phyloP scores from a whole-genome alignment of 371 early-diverging fungal genomes.

The Zancudomyces culisetae region DNA sequence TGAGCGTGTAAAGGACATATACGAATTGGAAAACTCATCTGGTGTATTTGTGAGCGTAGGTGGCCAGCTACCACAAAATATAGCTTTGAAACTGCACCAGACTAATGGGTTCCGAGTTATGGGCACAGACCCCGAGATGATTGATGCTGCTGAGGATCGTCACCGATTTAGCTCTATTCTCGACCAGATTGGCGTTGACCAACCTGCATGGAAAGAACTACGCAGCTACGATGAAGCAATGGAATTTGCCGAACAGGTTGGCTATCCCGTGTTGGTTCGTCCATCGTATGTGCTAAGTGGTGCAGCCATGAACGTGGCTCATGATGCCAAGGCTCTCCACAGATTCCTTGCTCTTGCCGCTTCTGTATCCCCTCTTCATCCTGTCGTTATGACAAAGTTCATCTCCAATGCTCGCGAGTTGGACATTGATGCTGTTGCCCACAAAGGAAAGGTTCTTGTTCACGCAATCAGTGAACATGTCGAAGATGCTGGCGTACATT shows the following conservation, averaged over 20 bases:
- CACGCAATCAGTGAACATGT: conserved; percentile 87
- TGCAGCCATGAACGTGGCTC: conserved; percentile 89
- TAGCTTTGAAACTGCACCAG: conserved; percentile 59
- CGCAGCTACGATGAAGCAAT: conserved; percentile 57
- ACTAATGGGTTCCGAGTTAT: conserved; percentile 46
- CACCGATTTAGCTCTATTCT: conserved; percentile 77
- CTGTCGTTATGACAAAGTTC: conserved; percentile 86
- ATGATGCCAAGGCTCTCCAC: conserved; percentile 45
- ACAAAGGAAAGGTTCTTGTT: conserved; percentile 53
- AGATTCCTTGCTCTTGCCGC: conserved; percentile 59
- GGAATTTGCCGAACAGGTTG: conserved; percentile 60
- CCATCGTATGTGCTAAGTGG: conserved; percentile 91
- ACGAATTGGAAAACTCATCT: conserved; percentile 54
- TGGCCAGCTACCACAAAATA: conserved; percentile 86
- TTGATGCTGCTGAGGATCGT: conserved; percentile 83
- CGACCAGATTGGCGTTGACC: conserved; percentile 80
- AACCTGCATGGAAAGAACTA: conserved; percentile 86
- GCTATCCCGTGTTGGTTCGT: conserved; percentile 81
- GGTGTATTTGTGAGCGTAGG: conserved; percentile 79
- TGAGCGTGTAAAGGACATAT: conserved; percentile 85
- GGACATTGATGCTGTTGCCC: conserved; percentile 82
- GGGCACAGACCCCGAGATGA: conserved; percentile 77
- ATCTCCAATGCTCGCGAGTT: conserved; percentile 84
- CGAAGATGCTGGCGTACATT: conserved; percentile 91
- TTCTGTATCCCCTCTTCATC: conserved; percentile 72